Base-by-base conservation (phyloP, 2,329 filamentous ascomycete species). In the Orbilia quercus region DNA sequence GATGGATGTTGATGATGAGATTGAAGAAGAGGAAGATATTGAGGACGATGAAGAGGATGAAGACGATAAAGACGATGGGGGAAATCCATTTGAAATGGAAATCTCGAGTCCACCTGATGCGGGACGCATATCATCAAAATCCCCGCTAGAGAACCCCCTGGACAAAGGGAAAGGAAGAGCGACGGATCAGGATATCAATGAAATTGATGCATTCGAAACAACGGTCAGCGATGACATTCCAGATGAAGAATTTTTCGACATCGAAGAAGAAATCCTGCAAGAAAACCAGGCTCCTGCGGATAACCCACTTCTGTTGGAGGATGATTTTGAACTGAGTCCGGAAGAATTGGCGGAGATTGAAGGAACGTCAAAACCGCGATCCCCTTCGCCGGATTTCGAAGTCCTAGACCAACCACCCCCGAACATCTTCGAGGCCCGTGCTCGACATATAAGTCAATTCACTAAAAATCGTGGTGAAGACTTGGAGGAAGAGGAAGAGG, bases 401-500 rank as follows among this genome's bases (percentile, higher is more conserved):
- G 55, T 73, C 7, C 60, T 73, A 20, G 69, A 73, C 2, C 38
- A 66, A 16, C 60, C 69, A n/a, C 69, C 69, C 4, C 69, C 69
- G 11, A 73, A 73, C 38, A 66, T 73, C 22, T 73, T 73, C 12
- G 69, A 66, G 20, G 34, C 54, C 7, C 60, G 69, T 6, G 60
- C 60, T 7, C 31, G 38, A 12, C 58, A 58, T 31, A 48, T 66
- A n/a, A 73, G 69, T 18, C 69, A 73, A 31, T 54, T 66, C 16
- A 54, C 60, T 2, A 62, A 57, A 23, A 44, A 54, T n/a, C n/a
- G n/a, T n/a, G n/a, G n/a, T 16, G 59, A 64, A 2, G 60, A 60
- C 36, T 7, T 23, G 7, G 60, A 66, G 1, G 50, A 63, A 23
- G 44, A 48, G 1, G 51, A 42, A 9, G 23, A 40, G 9, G 20